These are phyloP conservation scores for Fomitopsis serialis DNA, from an alignment of 768 basidiomycete species.

Conservation along the genomic window DNA sequence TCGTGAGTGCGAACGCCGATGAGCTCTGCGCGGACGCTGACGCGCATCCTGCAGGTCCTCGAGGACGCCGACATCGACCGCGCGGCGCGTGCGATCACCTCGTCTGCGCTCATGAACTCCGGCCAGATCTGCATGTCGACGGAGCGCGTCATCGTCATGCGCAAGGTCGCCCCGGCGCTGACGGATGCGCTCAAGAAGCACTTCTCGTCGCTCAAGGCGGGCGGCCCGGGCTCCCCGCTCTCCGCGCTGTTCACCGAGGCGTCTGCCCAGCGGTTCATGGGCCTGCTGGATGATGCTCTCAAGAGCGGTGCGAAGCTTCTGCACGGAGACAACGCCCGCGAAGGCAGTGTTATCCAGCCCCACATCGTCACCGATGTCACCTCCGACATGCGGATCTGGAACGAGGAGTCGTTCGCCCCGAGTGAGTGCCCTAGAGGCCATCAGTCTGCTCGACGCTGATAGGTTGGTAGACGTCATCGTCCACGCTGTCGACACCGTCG, in stretches of 20 bases:
- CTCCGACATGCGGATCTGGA: constrained; percentile 47
- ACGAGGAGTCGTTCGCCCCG: constrained; percentile 58
- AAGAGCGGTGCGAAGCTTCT: constrained; percentile 38
- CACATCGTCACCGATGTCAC: constrained; percentile 44
- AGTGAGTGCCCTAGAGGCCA: constrained; percentile 23
- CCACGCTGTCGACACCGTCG: constrained; percentile 40
- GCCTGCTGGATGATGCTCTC: constrained; percentile 39
- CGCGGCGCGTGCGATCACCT: constrained; percentile 45
- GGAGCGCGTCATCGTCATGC: constrained; percentile 42
- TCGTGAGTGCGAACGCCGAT: constrained; percentile 30
- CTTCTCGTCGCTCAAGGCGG: background rate
- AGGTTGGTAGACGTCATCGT: constrained; percentile 35
- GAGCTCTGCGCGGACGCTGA: background rate
- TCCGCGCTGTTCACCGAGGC: constrained; percentile 21
- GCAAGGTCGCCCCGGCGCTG: background rate
- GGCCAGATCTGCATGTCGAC: constrained; percentile 59
- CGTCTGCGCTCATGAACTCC: constrained; percentile 40
- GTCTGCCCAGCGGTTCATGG: constrained; percentile 41
- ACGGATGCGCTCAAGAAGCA: background rate
- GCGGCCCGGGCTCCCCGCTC: background rate
- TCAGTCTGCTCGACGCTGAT: background rate
- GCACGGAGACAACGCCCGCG: constrained; percentile 34
- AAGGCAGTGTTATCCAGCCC: constrained; percentile 41
- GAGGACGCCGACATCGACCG: constrained; percentile 47
- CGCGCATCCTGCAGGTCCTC: constrained; percentile 31